A percentile compares a stretch with the other conserved stretches of the same genome.
phyloP scores from a whole-genome alignment of 2,329 filamentous ascomycete species.

The Sarocladium oryzae region DNA sequence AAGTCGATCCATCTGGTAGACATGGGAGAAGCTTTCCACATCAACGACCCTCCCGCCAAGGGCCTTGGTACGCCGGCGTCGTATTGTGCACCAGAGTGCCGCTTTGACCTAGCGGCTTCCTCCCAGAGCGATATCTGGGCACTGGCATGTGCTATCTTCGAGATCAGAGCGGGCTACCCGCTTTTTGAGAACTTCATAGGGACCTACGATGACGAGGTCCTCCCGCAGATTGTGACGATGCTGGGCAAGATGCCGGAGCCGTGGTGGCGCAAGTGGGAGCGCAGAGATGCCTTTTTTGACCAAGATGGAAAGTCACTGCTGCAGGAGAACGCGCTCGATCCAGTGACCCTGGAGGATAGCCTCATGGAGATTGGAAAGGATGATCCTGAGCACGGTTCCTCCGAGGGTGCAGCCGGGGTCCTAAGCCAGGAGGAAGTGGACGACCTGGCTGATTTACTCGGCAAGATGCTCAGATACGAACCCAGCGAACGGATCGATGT shows the following conservation, averaged over 20 bases:
- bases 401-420: neutral
- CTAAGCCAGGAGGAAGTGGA: neutral
- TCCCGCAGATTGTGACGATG: neutral
- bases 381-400: neutral
- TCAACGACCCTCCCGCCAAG: neutral
- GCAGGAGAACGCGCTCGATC: neutral
- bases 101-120: neutral
- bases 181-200: conserved; percentile 1
- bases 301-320: neutral
- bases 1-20: neutral
- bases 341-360: neutral
- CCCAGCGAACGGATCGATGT: conserved; percentile 1
- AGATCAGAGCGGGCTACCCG: conserved; percentile 1
- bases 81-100: conserved; percentile 3
- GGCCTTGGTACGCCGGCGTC: neutral
- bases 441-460: conserved; percentile 1
- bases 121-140: conserved; percentile 4
- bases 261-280: conserved; percentile 3
- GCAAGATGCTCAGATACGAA: conserved; percentile 4
- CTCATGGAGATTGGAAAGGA: neutral
- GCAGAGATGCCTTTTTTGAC: conserved; percentile 3
- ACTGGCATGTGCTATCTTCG: conserved; percentile 3
- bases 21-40: neutral
- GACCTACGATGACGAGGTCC: neutral
- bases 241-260: conserved; percentile 3